Evolutionary conservation across 2,329 filamentous ascomycete genomes (phyloP), one percentile per base, ranked within the genome.

Genomic region (Fusarium miscanthi): DNA sequence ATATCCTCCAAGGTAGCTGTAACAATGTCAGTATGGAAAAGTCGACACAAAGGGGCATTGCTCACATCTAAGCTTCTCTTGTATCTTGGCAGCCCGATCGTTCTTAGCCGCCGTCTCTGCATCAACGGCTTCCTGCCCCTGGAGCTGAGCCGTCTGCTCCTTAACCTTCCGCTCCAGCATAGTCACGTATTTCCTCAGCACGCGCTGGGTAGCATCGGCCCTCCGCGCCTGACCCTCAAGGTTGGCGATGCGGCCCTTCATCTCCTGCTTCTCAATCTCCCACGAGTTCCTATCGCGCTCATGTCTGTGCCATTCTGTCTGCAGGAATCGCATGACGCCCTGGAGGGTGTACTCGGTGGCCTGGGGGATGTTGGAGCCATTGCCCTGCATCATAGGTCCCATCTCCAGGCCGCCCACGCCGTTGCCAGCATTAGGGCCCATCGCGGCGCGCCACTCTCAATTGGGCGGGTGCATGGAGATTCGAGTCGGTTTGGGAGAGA

Each of bases 211-310:
- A 69, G 93, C 92, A 82, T 97, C 96, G 56, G 93, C 92, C 74
- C 95, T 94, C 73, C 95, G 89, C 37, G 92, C 90, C 75, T 97
- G 94, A 60, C 96, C 96, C 83, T 99, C 96, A 73, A 98, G 89
- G 78, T 93, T 93, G 57, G 95, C 95, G 84, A 99, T 98, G 79
- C 97, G 92, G 75, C 94, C 94, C 86, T 97, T 97, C 96, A 99
- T 98, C 85, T 99, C 96, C 78, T 97, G 96, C 80, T 94, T 92
- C 84, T 99, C 96, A 81, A 99, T 99, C 83, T 99, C 96, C 96
- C 96, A 99, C 41, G 94, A 92, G 84, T 99, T 99, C 78, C 96
- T 91, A 80, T 98, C 96, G 83, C 96, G 93, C 84, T 99, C 96
- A 82, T 99, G 95, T 76, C 94, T 92, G 84, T 99, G 96, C 96